These are phyloP conservation scores for Penicillium sclerotigenum DNA, from an alignment of 2,329 filamentous ascomycete genomes.

Conservation along the genomic window DNA sequence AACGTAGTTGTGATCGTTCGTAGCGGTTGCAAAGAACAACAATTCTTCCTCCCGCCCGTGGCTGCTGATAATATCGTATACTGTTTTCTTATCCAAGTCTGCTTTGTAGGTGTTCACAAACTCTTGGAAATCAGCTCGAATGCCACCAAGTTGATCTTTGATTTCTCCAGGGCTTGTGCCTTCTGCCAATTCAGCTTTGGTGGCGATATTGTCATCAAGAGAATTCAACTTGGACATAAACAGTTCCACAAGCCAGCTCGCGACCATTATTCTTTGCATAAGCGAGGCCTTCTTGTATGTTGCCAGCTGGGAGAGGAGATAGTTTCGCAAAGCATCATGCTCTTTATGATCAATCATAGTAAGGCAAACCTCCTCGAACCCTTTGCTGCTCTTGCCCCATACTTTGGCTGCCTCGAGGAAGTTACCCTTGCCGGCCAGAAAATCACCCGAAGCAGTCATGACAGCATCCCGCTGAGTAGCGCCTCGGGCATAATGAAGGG, in stretches of 20 bases:
- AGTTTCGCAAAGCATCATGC: slow-evolving; percentile 85
- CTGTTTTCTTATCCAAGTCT: slow-evolving; percentile 86
- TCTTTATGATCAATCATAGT: slow-evolving; percentile 86
- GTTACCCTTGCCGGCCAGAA: slow-evolving; percentile 74
- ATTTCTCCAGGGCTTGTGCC: slow-evolving; percentile 64
- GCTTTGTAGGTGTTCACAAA: slow-evolving; percentile 81
- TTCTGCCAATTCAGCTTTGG: slow-evolving; percentile 76
- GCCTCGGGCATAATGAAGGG: slow-evolving; percentile 78
- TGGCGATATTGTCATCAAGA: slow-evolving; percentile 89
- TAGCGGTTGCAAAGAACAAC: slow-evolving; percentile 80
- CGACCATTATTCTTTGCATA: slow-evolving; percentile 95
- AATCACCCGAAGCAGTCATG: slow-evolving; percentile 86
- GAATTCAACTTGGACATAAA: slow-evolving; percentile 97
- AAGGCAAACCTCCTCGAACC: slow-evolving; percentile 92
- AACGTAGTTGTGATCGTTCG: slow-evolving; percentile 92
- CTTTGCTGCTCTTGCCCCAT: slow-evolving; percentile 93
- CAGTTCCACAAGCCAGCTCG: slow-evolving; percentile 90
- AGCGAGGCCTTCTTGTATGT: slow-evolving; percentile 75
- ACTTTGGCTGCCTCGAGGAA: slow-evolving; percentile 83
- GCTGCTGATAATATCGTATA: slow-evolving; percentile 92
- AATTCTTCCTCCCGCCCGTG: slow-evolving; percentile 93
- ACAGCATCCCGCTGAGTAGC: slow-evolving; percentile 82
- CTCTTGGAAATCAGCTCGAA: slow-evolving; percentile 78
- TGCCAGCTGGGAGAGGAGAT: slow-evolving; percentile 78
- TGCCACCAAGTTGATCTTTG: slow-evolving; percentile 65